Base-by-base conservation (phyloP, 2,329 filamentous ascomycete genomes). In the Alternaria triticina region DNA sequence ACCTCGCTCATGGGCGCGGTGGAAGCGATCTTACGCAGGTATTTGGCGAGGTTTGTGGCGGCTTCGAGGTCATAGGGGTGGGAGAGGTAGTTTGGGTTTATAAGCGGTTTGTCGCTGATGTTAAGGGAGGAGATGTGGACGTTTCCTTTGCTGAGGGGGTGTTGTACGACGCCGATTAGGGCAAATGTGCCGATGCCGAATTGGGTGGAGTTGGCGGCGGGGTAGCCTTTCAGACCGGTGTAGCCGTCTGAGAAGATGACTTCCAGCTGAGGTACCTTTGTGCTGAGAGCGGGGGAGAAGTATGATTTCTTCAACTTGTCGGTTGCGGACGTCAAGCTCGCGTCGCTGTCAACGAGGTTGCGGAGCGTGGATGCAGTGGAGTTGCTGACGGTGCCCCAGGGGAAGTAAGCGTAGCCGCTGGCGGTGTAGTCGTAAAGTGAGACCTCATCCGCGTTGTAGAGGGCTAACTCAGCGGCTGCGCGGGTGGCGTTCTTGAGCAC, bases 211-310 rank as follows among this genome's bases (percentile, higher is more conserved):
- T 66, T 80, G 13, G 57, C 62, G 4, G 66, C 64, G 1, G 73
- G 73, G 46, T 77, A 76, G 36, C 80, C 78, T 65, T 79, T 79
- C 45, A 75, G 64, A 15, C 83, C 83, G 1, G 81, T 82, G 69
- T 83, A 84, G 3, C 81, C 81, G 62, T 84, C 82, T 1, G 80
- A 81, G 67, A 84, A 82, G 60, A 83, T 81, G 36, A 83, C 64
- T 67, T 84, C 82, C 1, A 82, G 66, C 61, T 83, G 80, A 0
- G 82, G 81, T 8, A 83, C 76, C n/a, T 65, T 60, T 5, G 65
- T 61, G 57, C 59, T 73, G 30, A 70, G 56, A 3, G 67, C 54
- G 11, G 83, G 70, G 15, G 72, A 69, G 46, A 86, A 73, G 61
- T 82, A 74, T 59, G 66, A 66, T 47, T 70, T 68, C 60, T 74